Conservation (phyloP, 2,329 filamentous ascomycete species). For the Rhynchosporium secalis region DNA sequence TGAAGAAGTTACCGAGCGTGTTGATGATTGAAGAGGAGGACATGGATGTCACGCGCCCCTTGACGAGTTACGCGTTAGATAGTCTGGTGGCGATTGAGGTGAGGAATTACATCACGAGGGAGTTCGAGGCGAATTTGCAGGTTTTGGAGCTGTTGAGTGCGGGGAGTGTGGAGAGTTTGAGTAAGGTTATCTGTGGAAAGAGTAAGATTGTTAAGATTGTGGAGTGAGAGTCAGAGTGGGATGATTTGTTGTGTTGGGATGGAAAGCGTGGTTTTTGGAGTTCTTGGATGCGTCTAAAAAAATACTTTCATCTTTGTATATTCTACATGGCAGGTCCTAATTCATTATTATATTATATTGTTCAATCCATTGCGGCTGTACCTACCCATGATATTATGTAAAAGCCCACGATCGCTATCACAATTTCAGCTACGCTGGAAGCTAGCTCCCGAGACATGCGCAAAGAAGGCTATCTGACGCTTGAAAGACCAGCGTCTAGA, state of each 20-base stretch:
- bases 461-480: too few relatives aligned
- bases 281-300: neutral
- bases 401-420: too few relatives aligned
- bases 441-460: too few relatives aligned
- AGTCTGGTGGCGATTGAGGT: conserved; percentile 40
- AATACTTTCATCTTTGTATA: too few relatives aligned
- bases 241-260: neutral
- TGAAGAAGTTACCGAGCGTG: conserved; percentile 50
- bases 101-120: conserved; percentile 43
- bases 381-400: too few relatives aligned
- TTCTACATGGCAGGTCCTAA: too few relatives aligned
- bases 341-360: too few relatives aligned
- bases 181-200: conserved; percentile 50
- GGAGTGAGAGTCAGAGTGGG: neutral
- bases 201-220: conserved; percentile 29
- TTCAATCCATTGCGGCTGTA: too few relatives aligned
- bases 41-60: conserved; percentile 47
- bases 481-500: too few relatives aligned
- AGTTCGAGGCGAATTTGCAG: conserved; percentile 46
- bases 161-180: conserved; percentile 50
- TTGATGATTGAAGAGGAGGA: conserved; percentile 52
- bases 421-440: too few relatives aligned
- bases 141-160: conserved; percentile 56
- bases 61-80: conserved; percentile 47
- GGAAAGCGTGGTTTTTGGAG: neutral